A percentile compares a stretch with the other conserved stretches of the same genome.
Evolutionary conservation across 1,284 basidiomycete species (phyloP).

Genomic region (Acaromyces ingoldii): DNA sequence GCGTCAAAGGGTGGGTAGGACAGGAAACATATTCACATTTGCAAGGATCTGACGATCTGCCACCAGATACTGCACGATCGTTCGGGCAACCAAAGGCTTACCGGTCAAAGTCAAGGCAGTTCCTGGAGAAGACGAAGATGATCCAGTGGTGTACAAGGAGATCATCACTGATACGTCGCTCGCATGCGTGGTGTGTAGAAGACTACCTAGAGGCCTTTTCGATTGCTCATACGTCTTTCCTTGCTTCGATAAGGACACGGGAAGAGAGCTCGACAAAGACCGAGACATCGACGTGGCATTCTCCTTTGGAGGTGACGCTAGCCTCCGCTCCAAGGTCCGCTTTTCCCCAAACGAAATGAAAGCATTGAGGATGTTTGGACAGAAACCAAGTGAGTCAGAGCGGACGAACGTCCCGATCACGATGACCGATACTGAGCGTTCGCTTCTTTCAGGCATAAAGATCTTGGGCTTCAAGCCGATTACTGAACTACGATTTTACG

Average conservation of each 20-base stretch:
- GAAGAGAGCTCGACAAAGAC: constrained; percentile 47
- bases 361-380: constrained; percentile 60
- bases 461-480: constrained; percentile 78
- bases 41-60: not conserved
- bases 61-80: constrained; percentile 8
- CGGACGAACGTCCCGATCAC: not conserved
- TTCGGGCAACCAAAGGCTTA: constrained; percentile 24
- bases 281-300: constrained; percentile 53
- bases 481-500: constrained; percentile 67
- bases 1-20: constrained; percentile 87
- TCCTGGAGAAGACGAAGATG: constrained; percentile 66
- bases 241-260: constrained; percentile 44
- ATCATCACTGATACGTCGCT: constrained; percentile 57
- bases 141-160: constrained; percentile 63
- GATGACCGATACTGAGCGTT: constrained; percentile 4
- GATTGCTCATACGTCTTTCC: not conserved
- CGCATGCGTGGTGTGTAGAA: not conserved
- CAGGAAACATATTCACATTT: not conserved
- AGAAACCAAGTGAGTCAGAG: constrained; percentile 14
- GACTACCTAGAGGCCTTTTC: not conserved
- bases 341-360: constrained; percentile 78
- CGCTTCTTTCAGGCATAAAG: constrained; percentile 62
- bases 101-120: constrained; percentile 32
- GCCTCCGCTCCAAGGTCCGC: constrained; percentile 61
- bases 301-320: constrained; percentile 34